A percentile compares a stretch with the other conserved stretches of the same genome.
These are phyloP conservation scores for Pseudozyma pruni DNA, from an alignment of 1,284 basidiomycete species.

Conservation along the genomic window DNA sequence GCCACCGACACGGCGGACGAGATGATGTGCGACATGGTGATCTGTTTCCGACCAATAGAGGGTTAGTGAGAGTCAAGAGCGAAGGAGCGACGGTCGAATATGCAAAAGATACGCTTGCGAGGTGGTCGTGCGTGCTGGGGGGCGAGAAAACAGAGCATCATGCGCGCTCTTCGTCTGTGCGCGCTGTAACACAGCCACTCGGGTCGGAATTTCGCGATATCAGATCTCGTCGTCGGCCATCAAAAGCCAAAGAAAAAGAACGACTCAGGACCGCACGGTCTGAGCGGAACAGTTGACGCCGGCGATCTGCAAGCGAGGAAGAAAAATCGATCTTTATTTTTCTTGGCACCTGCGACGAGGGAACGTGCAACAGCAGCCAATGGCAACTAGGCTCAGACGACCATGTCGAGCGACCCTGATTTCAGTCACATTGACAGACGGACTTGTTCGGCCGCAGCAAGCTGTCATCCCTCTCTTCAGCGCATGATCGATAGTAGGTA, in stretches of 20 bases:
- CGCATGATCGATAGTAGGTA: no score
- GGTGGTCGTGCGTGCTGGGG: no score
- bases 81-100: no score
- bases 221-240: constrained; percentile 6
- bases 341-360: constrained; percentile 1
- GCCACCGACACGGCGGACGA: constrained; percentile 46
- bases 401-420: no score
- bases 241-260: constrained; percentile 7
- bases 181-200: no score
- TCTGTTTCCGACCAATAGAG: neutral
- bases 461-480: no score
- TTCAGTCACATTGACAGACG: no score
- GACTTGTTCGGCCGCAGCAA: no score
- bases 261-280: neutral
- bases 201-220: constrained; percentile 3
- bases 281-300: neutral
- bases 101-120: no score
- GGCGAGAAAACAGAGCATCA: no score
- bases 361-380: constrained; percentile 2
- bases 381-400: neutral
- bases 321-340: constrained; percentile 2
- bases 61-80: neutral
- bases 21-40: constrained; percentile 53
- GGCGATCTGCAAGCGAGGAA: neutral
- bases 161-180: no score